Base-by-base conservation (phyloP, 768 basidiomycete genomes). In the Leccinum subtestaceum region DNA sequence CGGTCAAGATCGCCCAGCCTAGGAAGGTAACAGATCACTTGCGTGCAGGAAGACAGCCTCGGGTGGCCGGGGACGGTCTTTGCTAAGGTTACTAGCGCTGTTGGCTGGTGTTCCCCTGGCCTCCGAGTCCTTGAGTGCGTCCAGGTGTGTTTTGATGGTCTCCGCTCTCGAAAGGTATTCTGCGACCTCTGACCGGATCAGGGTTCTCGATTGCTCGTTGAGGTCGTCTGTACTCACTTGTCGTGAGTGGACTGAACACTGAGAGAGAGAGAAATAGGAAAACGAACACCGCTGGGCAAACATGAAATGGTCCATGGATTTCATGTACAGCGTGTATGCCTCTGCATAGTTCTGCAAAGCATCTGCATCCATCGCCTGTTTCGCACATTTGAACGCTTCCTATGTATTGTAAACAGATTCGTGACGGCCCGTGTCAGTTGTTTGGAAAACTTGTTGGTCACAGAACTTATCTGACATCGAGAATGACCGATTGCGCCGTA, bases 221-320 rank as follows among this genome's bases (percentile, higher is more conserved):
- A 89, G 93, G 80, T 93, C 90, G 66, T 91, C 68, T 69, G 56
- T 43, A 36, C 62, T 52, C 5, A 49, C 48, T 25, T 56, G 40
- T 23, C 19, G 47, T 66, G 48, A 67, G 55, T 21, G 27, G 38
- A 56, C 2, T 11, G 40, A 43, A 43, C 17, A 43, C 10, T 19
- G 4, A 19, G 17, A 54, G 32, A 29, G 43, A 43, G 12, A 43
- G 12, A 43, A 8, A 6, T 0, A 59, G 46, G n/a, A 43, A 47
- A 15, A 71, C 68, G 21, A 65, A 94, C 93, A 95, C 75, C 93
- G 94, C 68, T 93, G 78, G 10, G 95, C 94, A 70, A 97, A 89
- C 90, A 97, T 92, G 76, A 98, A 98, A 74, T 95, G 97, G 70
- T 98, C 96, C 63, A 98, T 81, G 4, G 91, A 82, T 78, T 96